Conservation (phyloP, 108 stramenopile genomes). For the Chaetoceros muelleri region DNA sequence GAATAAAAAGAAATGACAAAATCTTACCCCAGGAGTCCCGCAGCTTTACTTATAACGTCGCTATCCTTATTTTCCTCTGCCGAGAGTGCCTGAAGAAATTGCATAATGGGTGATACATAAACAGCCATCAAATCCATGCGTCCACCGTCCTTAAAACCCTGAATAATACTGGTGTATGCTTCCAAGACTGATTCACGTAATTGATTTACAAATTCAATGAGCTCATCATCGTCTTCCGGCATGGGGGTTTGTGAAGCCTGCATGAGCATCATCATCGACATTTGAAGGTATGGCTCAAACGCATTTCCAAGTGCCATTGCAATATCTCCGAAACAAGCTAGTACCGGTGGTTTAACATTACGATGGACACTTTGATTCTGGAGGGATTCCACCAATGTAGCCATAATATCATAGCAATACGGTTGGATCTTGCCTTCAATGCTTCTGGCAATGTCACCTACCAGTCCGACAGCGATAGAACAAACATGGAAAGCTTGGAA, state of each 20-base stretch:
- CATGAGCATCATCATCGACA: constrained; percentile 80
- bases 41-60: constrained; percentile 66
- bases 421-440: constrained; percentile 75
- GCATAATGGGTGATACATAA: constrained; percentile 46
- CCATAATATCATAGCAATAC: constrained; percentile 88
- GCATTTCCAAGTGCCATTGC: constrained; percentile 84
- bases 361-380: constrained; percentile 77
- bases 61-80: constrained; percentile 58
- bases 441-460: constrained; percentile 89
- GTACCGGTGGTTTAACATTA: constrained; percentile 89
- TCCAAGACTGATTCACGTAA: constrained; percentile 89
- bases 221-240: constrained; percentile 89
- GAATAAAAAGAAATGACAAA: no score
- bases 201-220: constrained; percentile 89
- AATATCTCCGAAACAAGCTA: constrained; percentile 92
- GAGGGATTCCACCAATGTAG: constrained; percentile 73
- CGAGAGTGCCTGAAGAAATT: constrained; percentile 54
- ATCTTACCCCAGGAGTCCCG: constrained; percentile 74
- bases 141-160: constrained; percentile 75
- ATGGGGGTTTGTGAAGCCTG: constrained; percentile 79
- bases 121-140: constrained; percentile 40
- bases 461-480: constrained; percentile 83
- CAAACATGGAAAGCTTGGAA: constrained; percentile 90
- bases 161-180: constrained; percentile 92
- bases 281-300: constrained; percentile 84